These are phyloP conservation scores for Penicillium angulare DNA, from an alignment of 495 filamentous ascomycete species.

Conservation along the genomic window DNA sequence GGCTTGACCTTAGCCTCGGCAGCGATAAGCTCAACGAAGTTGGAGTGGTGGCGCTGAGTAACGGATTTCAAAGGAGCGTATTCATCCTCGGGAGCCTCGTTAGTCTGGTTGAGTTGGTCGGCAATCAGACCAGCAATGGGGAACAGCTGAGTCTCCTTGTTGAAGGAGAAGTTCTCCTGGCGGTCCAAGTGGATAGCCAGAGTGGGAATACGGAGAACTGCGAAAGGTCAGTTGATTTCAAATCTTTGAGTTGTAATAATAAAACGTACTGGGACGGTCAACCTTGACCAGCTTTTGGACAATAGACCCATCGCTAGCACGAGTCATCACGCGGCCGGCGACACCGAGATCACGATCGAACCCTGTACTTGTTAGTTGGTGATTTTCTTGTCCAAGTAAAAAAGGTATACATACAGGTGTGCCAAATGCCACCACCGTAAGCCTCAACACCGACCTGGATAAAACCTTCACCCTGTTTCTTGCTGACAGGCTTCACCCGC, in stretches of 20 bases:
- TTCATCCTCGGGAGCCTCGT: slow-evolving; percentile 40
- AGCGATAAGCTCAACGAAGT: slow-evolving; percentile 83
- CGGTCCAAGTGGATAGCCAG: slow-evolving; percentile 92
- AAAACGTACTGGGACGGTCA: slow-evolving; percentile 68
- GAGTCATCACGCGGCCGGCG: slow-evolving; percentile 85
- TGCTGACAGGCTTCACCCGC: slow-evolving; percentile 90
- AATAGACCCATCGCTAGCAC: slow-evolving; percentile 68
- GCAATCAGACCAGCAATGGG: slow-evolving; percentile 87
- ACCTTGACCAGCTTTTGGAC: slow-evolving; percentile 86
- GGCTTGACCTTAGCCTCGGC: slow-evolving; percentile 66
- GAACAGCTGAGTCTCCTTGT: slow-evolving; percentile 94
- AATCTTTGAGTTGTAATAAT: neutral
- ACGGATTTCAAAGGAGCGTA: slow-evolving; percentile 70
- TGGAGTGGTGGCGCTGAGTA: slow-evolving; percentile 84
- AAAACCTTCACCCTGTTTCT: slow-evolving; percentile 83
- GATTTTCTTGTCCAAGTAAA: neutral
- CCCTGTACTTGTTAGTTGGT: slow-evolving; percentile 48
- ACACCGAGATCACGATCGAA: slow-evolving; percentile 94
- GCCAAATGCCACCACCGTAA: slow-evolving; percentile 84
- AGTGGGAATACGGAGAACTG: slow-evolving; percentile 82
- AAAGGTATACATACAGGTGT: slow-evolving; percentile 48
- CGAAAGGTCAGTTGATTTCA: neutral
- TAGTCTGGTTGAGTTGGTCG: slow-evolving; percentile 77
- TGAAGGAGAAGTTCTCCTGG: slow-evolving; percentile 80
- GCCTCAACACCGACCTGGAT: slow-evolving; percentile 94